Conservation (phyloP, 129 eudicot species). For the Centella asiatica region DNA sequence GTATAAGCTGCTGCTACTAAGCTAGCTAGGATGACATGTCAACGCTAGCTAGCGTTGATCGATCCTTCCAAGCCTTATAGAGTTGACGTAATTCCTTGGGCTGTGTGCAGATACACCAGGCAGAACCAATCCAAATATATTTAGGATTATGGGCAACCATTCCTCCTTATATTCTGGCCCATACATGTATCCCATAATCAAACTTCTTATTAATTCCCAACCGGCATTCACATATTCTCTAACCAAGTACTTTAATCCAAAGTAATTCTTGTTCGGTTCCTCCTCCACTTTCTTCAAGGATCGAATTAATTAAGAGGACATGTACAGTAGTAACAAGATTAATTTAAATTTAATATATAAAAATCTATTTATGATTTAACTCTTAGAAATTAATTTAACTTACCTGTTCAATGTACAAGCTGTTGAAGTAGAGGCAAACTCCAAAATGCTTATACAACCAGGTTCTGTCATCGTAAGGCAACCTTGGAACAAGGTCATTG, state of each 20-base stretch:
- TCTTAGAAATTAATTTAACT: constrained; percentile 9
- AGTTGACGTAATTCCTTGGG: constrained; percentile 70
- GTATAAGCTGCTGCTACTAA: not conserved
- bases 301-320: not conserved
- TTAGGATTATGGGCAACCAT: constrained; percentile 53
- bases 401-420: constrained; percentile 55
- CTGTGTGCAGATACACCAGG: constrained; percentile 92
- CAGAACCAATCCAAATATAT: constrained; percentile 53
- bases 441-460: constrained; percentile 98
- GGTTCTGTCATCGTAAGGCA: constrained; percentile 78
- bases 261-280: constrained; percentile 78
- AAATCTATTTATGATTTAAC: not conserved
- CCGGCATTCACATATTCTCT: constrained; percentile 63
- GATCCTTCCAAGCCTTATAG: constrained; percentile 62
- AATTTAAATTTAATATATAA: not conserved
- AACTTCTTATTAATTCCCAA: constrained; percentile 79
- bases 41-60: too few relatives aligned
- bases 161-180: constrained; percentile 65
- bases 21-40: constrained; percentile 20
- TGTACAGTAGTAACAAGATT: not conserved
- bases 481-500: constrained; percentile 84
- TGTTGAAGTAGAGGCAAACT: constrained; percentile 66
- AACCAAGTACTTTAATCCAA: constrained; percentile 48
- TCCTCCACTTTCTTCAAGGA: constrained; percentile 57
- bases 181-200: constrained; percentile 35